Conservation (phyloP, 768 basidiomycete species). For the Tricholoma saponaceum region DNA sequence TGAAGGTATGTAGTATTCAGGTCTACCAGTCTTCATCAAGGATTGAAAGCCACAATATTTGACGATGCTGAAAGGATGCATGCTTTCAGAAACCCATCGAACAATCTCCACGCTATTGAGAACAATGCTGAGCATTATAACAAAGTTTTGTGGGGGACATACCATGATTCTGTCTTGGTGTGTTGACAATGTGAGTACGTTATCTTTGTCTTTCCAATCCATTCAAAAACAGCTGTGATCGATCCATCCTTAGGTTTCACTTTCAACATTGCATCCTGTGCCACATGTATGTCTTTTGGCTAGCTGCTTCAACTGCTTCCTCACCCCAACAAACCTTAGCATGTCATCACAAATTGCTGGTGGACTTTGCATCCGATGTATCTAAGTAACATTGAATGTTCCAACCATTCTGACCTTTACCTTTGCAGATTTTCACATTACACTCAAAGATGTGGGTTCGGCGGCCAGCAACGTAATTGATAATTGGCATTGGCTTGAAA, state of each 20-base stretch:
- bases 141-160: too few species aligned
- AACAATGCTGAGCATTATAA: too few species aligned
- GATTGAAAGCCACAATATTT: constrained; percentile 26
- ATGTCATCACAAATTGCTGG: neutral
- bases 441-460: neutral
- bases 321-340: neutral
- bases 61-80: constrained; percentile 30
- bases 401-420: neutral
- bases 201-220: constrained; percentile 22
- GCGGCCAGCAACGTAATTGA: neutral
- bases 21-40: too few species aligned
- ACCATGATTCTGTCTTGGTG: constrained; percentile 21
- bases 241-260: too few species aligned
- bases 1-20: too few species aligned
- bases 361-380: neutral
- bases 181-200: constrained; percentile 24
- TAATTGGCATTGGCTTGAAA: neutral
- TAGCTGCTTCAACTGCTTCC: neutral
- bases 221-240: constrained; percentile 20
- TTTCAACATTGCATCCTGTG: constrained; percentile 6
- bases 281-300: neutral
- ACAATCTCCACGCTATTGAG: neutral
- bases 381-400: neutral
- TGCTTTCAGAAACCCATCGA: constrained; percentile 30
- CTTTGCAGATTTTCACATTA: neutral